A percentile compares a stretch with the other conserved stretches of the same genome.
These are phyloP conservation scores for Lycium ferocissimum DNA, from an alignment of 257 asterid genomes.

Conservation along the genomic window DNA sequence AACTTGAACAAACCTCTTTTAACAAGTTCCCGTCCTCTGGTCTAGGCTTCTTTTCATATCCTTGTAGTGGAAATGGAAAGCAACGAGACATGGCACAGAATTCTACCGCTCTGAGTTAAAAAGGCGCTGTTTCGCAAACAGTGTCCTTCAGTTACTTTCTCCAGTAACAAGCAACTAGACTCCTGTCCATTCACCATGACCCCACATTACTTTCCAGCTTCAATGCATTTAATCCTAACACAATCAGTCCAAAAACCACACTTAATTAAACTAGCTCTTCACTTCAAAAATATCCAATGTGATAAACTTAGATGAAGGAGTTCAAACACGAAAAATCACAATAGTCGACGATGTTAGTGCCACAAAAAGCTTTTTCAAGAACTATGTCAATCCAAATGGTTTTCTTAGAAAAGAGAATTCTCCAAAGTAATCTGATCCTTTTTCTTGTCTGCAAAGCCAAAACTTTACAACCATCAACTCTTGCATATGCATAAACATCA, in stretches of 20 bases:
- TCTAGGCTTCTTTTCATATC: constrained; percentile 77
- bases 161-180: constrained; percentile 57
- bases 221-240: constrained; percentile 41
- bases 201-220: constrained; percentile 65
- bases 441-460: constrained; percentile 27
- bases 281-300: constrained; percentile 26
- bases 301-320: background rate
- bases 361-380: background rate
- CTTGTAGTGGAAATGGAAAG: constrained; percentile 97
- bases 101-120: constrained; percentile 39
- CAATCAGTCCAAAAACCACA: constrained; percentile 28
- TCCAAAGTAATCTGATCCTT: constrained; percentile 35
- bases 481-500: constrained; percentile 31
- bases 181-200: constrained; percentile 76
- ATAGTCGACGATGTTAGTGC: background rate
- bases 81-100: constrained; percentile 95
- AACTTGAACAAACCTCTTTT: constrained; percentile 67
- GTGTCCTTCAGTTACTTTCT: constrained; percentile 51
- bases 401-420: constrained; percentile 29
- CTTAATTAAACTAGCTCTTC: constrained; percentile 25
- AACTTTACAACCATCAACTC: constrained; percentile 23
- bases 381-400: constrained; percentile 31
- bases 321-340: background rate
- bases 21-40: constrained; percentile 61
- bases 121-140: constrained; percentile 41